Evolutionary conservation across 108 stramenopile genomes (phyloP).

Genomic region (Stephanodiscus minutulus): DNA sequence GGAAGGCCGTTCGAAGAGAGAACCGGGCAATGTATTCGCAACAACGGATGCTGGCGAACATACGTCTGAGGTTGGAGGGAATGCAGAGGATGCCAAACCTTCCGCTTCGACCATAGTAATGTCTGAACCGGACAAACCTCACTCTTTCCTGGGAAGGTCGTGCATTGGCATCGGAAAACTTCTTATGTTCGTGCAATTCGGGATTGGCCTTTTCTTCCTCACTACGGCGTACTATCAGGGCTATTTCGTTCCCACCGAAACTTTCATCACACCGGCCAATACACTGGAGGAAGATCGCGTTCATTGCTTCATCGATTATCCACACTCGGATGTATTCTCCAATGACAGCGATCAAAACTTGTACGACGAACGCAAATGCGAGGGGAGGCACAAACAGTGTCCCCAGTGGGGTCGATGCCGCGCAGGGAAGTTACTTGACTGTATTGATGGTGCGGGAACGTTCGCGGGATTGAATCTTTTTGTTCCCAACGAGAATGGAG

Average conservation of each 20-base stretch:
- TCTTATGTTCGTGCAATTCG: constrained; percentile 1
- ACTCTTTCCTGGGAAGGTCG: not conserved
- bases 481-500: constrained; percentile 19
- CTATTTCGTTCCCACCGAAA: constrained; percentile 17
- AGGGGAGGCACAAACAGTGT: constrained; percentile 25
- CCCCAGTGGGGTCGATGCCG: constrained; percentile 51
- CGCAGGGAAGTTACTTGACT: constrained; percentile 34
- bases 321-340: not conserved
- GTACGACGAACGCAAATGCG: constrained; percentile 21
- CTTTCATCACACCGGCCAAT: constrained; percentile 22
- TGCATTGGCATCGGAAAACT: not conserved
- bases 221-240: not conserved
- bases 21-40: not conserved
- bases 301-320: constrained; percentile 2
- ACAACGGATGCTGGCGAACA: not conserved
- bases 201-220: not conserved
- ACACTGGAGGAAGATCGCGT: not conserved
- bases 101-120: not conserved
- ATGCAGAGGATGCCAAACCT: not conserved
- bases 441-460: constrained; percentile 22
- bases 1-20: not conserved
- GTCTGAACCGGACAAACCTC: not conserved
- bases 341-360: not conserved
- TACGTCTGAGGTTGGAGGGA: not conserved
- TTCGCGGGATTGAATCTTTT: constrained; percentile 14